A percentile compares a stretch with the other conserved stretches of the same genome.
These are phyloP conservation scores for Chenopodium album DNA, from an alignment of 148 eudicot genomes.

Conservation along the genomic window DNA sequence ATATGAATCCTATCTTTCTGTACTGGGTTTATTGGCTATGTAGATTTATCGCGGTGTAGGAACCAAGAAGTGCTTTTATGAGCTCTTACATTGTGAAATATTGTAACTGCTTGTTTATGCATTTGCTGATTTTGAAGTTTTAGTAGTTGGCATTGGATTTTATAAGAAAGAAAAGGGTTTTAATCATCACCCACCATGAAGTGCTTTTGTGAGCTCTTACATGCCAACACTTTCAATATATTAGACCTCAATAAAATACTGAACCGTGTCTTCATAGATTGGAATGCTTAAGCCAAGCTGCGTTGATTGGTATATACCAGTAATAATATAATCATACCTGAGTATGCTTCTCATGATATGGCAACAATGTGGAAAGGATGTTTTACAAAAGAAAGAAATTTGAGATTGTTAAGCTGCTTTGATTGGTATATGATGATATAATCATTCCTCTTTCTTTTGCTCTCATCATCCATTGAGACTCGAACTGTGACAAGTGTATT, in stretches of 20 bases:
- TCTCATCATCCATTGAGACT: neutral
- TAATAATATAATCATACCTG: neutral
- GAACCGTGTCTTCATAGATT: neutral
- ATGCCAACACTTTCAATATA: neutral
- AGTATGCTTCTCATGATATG: neutral
- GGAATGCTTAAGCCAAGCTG: neutral
- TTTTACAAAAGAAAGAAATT: neutral
- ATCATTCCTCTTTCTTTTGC: neutral
- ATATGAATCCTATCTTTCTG: neutral
- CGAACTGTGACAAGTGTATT: slow-evolving; percentile 14
- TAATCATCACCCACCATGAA: neutral
- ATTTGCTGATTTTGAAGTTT: neutral
- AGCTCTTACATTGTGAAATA: neutral
- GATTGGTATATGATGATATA: too few species aligned
- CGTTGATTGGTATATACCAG: neutral
- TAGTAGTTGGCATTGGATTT: neutral
- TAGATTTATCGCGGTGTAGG: neutral
- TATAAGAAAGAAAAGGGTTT: neutral
- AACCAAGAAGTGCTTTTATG: neutral
- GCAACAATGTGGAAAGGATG: neutral
- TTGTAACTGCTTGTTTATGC: neutral
- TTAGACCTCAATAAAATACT: neutral
- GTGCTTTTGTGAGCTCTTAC: too few species aligned
- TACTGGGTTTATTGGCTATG: neutral
- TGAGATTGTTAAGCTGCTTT: neutral